Conservation (phyloP, 768 basidiomycete genomes). For the Lactarius evosmus region DNA sequence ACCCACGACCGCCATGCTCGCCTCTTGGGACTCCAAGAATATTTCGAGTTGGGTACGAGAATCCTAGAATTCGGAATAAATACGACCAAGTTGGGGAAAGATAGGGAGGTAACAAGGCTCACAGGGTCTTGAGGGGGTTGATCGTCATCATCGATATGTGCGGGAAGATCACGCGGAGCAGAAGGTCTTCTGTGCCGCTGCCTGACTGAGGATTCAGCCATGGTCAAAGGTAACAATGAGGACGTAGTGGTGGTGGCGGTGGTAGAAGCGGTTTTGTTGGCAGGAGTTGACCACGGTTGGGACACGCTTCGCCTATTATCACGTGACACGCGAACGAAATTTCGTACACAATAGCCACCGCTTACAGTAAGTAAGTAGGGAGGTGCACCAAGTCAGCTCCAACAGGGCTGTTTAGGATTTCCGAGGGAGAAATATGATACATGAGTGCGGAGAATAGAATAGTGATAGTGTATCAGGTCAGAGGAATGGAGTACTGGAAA, state of each 20-base stretch:
- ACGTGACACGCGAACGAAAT: constrained; percentile 1
- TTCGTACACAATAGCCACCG: too few relatives aligned
- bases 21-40: constrained; percentile 57
- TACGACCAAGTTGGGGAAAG: background rate
- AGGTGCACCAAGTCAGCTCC: too few relatives aligned
- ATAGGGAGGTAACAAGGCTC: background rate
- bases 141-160: constrained; percentile 9
- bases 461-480: too few relatives aligned
- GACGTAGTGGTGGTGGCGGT: background rate
- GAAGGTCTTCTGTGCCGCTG: constrained; percentile 17
- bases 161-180: constrained; percentile 1
- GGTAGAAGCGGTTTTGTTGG: background rate
- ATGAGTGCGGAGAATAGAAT: too few relatives aligned
- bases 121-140: constrained; percentile 17
- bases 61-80: constrained; percentile 36
- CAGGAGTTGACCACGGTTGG: background rate
- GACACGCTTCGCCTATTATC: background rate
- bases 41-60: constrained; percentile 60
- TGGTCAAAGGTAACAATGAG: constrained; percentile 6
- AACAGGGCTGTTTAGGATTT: too few relatives aligned
- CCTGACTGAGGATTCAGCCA: constrained; percentile 16
- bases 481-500: too few relatives aligned
- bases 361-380: too few relatives aligned
- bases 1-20: constrained; percentile 59
- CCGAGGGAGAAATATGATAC: too few relatives aligned